Percentiles rank a stretch among this genome's conserved stretches.
phyloP scores from a whole-genome alignment of 768 basidiomycete genomes.

The Termitomyces titanicus region DNA sequence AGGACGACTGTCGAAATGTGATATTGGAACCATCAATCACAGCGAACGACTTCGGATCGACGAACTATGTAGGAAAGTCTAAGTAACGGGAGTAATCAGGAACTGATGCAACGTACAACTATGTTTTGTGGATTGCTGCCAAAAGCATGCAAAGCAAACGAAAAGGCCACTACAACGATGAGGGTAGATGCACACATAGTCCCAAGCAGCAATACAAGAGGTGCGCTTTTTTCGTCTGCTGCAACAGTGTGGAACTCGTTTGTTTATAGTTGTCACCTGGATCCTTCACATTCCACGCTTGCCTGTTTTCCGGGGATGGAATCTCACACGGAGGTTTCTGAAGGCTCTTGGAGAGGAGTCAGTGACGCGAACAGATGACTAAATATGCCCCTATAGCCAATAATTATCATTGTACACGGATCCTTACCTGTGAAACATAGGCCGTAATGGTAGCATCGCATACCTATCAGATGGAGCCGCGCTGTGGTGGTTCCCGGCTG shows the following conservation, averaged over 20 bases:
- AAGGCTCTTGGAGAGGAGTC: too few relatives aligned
- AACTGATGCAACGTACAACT: constrained; percentile 24
- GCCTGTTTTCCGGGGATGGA: too few relatives aligned
- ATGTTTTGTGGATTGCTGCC: neutral
- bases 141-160: neutral
- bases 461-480: too few relatives aligned
- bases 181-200: neutral
- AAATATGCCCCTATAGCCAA: too few relatives aligned
- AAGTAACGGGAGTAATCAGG: neutral
- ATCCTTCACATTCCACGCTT: too few relatives aligned
- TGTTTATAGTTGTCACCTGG: too few relatives aligned
- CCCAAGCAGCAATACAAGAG: neutral
- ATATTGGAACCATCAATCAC: constrained; percentile 43
- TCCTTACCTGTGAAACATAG: too few relatives aligned
- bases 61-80: constrained; percentile 31
- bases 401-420: too few relatives aligned
- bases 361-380: too few relatives aligned
- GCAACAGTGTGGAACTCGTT: neutral
- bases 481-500: too few relatives aligned
- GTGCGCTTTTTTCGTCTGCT: neutral
- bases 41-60: constrained; percentile 48
- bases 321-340: too few relatives aligned
- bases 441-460: too few relatives aligned
- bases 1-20: constrained; percentile 34
- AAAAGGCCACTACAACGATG: neutral